phyloP scores from a whole-genome alignment of 768 basidiomycete species.

The button mushroom (Agaricus bisporus) region DNA sequence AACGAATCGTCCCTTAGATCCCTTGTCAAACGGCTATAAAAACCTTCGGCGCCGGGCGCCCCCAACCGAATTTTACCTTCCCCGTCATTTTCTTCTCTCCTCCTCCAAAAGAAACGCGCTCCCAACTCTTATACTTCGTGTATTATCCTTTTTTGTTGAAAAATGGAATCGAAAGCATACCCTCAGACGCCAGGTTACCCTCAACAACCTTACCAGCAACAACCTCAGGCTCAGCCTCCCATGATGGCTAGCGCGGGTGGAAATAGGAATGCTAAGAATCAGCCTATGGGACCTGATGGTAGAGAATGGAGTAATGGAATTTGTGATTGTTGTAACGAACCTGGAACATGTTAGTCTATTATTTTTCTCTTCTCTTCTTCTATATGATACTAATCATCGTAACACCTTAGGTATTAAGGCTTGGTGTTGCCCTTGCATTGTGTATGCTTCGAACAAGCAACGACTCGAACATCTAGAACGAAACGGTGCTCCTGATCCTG shows the following conservation, averaged over 20 bases:
- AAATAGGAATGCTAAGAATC: constrained; percentile 29
- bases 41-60: too few relatives aligned
- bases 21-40: too few relatives aligned
- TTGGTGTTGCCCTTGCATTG: constrained; percentile 36
- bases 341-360: constrained; percentile 23
- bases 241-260: constrained; percentile 26
- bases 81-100: too few relatives aligned
- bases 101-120: too few relatives aligned
- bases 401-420: constrained; percentile 11
- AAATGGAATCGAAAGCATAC: too few relatives aligned
- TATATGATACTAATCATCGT: background rate
- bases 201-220: background rate
- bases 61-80: too few relatives aligned
- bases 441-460: constrained; percentile 32
- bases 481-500: constrained; percentile 31
- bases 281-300: constrained; percentile 25
- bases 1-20: too few relatives aligned
- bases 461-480: constrained; percentile 32
- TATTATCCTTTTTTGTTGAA: too few relatives aligned
- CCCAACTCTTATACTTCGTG: too few relatives aligned
- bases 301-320: constrained; percentile 31
- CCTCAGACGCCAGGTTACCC: background rate
- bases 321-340: constrained; percentile 24
- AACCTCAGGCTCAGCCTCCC: constrained; percentile 3
- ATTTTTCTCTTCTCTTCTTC: background rate